Evolutionary conservation across 768 basidiomycete species (phyloP).

Genomic region (Tricholomella constricta): DNA sequence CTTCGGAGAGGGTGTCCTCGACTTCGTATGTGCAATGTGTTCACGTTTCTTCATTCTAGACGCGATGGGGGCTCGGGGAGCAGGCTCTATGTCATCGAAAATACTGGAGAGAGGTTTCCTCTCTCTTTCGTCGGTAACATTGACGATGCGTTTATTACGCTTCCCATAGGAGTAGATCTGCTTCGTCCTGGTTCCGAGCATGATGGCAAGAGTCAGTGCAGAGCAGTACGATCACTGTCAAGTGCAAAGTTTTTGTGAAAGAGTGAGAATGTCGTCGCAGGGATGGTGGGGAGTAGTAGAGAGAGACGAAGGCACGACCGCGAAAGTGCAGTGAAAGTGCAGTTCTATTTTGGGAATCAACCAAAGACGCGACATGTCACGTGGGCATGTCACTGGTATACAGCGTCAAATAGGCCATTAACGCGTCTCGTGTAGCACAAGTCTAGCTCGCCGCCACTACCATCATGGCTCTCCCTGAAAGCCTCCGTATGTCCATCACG

Average conservation of each 20-base stretch:
- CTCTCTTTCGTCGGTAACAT: slow-evolving; percentile 37
- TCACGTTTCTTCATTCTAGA: slow-evolving; percentile 53
- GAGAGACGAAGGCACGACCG: neutral
- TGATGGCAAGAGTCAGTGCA: slow-evolving; percentile 27
- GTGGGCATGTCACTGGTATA: slow-evolving; percentile 21
- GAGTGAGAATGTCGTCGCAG: neutral
- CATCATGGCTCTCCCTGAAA: slow-evolving; percentile 85
- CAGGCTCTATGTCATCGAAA: slow-evolving; percentile 48
- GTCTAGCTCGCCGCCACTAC: too few relatives aligned
- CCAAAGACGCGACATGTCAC: slow-evolving; percentile 29
- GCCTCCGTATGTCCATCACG: slow-evolving; percentile 70
- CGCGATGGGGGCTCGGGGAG: slow-evolving; percentile 36
- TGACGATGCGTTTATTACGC: slow-evolving; percentile 61
- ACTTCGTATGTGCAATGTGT: slow-evolving; percentile 34
- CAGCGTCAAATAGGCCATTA: neutral
- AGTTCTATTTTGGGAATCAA: slow-evolving; percentile 23
- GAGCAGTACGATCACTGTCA: slow-evolving; percentile 19
- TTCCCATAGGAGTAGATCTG: slow-evolving; percentile 68
- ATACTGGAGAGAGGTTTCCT: slow-evolving; percentile 35
- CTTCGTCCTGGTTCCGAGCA: slow-evolving; percentile 65
- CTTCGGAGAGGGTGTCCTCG: slow-evolving; percentile 37
- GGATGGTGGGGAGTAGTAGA: slow-evolving; percentile 4
- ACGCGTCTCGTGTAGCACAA: neutral
- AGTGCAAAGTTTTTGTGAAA: slow-evolving; percentile 1
- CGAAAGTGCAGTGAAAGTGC: too few relatives aligned